Percentiles rank a stretch among this genome's conserved stretches.
phyloP scores from a whole-genome alignment of 1,284 basidiomycete species.

The Filobasidium uniguttulatum region DNA sequence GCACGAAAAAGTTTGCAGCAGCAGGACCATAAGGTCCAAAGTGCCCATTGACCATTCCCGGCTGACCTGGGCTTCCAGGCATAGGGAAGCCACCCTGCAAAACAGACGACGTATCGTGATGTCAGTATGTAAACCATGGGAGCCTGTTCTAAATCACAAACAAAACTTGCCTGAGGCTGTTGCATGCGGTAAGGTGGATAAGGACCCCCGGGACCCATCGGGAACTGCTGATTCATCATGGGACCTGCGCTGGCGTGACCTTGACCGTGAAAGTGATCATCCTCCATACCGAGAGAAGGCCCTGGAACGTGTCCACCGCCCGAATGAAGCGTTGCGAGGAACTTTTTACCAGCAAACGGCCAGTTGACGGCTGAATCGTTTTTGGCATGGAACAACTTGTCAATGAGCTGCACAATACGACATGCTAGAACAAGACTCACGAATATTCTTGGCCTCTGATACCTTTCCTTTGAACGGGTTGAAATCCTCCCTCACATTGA shows the following conservation, averaged over 20 bases:
- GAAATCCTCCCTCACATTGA: slow-evolving; percentile 3
- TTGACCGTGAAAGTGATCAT: neutral
- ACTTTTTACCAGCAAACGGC: slow-evolving; percentile 2
- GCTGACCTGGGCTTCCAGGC: neutral
- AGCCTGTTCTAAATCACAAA: too few species aligned
- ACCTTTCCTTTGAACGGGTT: slow-evolving; percentile 6
- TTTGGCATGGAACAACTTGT: neutral
- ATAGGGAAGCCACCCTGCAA: neutral
- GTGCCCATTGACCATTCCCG: neutral
- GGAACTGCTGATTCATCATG: neutral
- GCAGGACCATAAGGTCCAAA: neutral
- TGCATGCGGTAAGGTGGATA: neutral
- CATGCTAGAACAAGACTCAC: neutral
- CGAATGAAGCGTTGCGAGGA: neutral
- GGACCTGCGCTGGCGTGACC: neutral
- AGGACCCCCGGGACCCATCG: neutral
- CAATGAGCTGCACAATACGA: neutral
- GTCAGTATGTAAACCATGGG: neutral
- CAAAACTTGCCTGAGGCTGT: neutral
- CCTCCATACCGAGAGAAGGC: neutral
- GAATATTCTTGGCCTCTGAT: neutral
- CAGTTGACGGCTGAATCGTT: neutral
- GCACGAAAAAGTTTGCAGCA: neutral
- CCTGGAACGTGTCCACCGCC: neutral
- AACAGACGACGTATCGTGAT: neutral